A percentile compares a stretch with the other conserved stretches of the same genome.
Evolutionary conservation across 139 green algal species (phyloP).

Genomic region (Coelastrella sp.): DNA sequence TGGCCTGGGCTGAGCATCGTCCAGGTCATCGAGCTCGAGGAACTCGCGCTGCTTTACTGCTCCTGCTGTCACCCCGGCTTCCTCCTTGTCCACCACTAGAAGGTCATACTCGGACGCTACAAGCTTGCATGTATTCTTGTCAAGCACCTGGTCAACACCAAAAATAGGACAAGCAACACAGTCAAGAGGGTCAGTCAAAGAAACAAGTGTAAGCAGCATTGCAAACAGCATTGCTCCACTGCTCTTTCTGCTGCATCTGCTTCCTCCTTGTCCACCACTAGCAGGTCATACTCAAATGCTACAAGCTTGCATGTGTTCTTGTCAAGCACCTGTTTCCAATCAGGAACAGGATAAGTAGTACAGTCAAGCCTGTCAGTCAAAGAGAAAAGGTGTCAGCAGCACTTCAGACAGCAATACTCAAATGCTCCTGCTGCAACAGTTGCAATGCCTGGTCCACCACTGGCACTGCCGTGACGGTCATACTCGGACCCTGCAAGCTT

Average conservation of each 20-base stretch:
- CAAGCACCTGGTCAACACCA: slow-evolving; percentile 57
- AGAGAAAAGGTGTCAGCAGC: no score
- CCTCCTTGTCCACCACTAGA: slow-evolving; percentile 66
- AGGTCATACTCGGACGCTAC: slow-evolving; percentile 85
- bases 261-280: slow-evolving; percentile 67
- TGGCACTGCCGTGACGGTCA: no score
- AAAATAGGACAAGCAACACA: no score
- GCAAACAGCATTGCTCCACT: slow-evolving; percentile 53
- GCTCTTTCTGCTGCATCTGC: slow-evolving; percentile 4
- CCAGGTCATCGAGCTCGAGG: slow-evolving; percentile 86
- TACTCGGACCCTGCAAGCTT: no score
- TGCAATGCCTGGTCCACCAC: no score
- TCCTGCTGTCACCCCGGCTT: slow-evolving; percentile 44
- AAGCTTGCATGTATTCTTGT: slow-evolving; percentile 79
- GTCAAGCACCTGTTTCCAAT: slow-evolving; percentile 79
- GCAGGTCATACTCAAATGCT: slow-evolving; percentile 80
- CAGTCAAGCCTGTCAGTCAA: no score
- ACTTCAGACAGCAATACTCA: no score
- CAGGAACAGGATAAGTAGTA: no score
- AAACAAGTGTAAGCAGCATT: no score
- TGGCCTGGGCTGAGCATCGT: slow-evolving; percentile 77
- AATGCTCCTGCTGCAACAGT: no score
- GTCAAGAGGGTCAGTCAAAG: no score
- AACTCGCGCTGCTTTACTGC: slow-evolving; percentile 76
- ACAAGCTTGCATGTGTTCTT: slow-evolving; percentile 81